phyloP scores from a whole-genome alignment of 2,329 filamentous ascomycete species.

The Simplicillium aogashimaense region DNA sequence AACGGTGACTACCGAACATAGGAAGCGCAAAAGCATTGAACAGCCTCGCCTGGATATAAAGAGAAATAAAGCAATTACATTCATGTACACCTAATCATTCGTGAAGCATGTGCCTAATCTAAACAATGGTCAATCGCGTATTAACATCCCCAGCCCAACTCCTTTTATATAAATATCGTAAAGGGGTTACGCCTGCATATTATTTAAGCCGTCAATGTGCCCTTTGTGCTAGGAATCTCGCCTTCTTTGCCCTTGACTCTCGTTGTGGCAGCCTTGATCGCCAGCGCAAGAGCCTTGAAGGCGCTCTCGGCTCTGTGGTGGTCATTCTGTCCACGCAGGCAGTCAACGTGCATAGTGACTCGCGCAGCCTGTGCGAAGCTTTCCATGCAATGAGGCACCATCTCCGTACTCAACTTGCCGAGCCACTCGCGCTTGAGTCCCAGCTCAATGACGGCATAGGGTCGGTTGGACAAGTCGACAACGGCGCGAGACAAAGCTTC shows the following conservation, averaged over 20 bases:
- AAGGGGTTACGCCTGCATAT: neutral
- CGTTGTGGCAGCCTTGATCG: constrained; percentile 66
- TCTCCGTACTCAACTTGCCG: constrained; percentile 86
- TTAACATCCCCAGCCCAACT: neutral
- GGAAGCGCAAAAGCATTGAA: constrained; percentile 1
- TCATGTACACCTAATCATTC: neutral
- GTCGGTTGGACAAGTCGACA: constrained; percentile 88
- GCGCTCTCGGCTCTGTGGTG: constrained; percentile 94
- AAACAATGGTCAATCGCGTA: neutral
- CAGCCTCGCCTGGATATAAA: neutral
- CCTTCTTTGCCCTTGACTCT: constrained; percentile 73
- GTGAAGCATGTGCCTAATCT: neutral
- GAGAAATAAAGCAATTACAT: neutral
- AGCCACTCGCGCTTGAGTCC: constrained; percentile 87
- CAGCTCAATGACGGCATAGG: constrained; percentile 74
- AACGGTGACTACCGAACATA: constrained; percentile 60
- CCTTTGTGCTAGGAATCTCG: constrained; percentile 94
- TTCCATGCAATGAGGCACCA: constrained; percentile 92
- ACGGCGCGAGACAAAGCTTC: constrained; percentile 91
- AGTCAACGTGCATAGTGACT: constrained; percentile 92
- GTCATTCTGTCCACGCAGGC: constrained; percentile 82
- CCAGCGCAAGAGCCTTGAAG: constrained; percentile 91
- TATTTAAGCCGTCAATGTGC: constrained; percentile 58
- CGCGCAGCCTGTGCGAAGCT: constrained; percentile 87
- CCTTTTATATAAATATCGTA: neutral